Evolutionary conservation across 2,329 filamentous ascomycete species (phyloP).

Genomic region (Ophiostoma sp.): DNA sequence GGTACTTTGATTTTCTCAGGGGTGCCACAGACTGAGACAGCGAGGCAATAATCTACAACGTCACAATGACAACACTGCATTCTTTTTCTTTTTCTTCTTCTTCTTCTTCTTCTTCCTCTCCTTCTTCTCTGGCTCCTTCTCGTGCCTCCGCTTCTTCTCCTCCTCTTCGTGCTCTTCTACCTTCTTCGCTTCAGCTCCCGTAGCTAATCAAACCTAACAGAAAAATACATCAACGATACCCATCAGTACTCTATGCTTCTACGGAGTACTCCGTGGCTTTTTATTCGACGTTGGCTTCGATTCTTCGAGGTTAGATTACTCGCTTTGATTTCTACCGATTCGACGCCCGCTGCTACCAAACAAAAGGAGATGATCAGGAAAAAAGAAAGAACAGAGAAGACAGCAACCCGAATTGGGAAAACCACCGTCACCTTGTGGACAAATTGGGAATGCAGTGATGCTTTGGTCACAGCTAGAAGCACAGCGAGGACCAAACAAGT

Average conservation of each 20-base stretch:
- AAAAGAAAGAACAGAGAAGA: background rate
- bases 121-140: background rate
- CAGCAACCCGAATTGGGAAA: background rate
- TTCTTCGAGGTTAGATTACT: too few species aligned
- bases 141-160: background rate
- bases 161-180: background rate
- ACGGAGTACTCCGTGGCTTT: too few species aligned
- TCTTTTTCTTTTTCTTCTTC: background rate
- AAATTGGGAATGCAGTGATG: background rate
- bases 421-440: background rate
- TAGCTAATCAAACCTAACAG: too few species aligned
- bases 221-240: too few species aligned
- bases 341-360: too few species aligned
- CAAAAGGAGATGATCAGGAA: background rate
- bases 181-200: too few species aligned
- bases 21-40: background rate
- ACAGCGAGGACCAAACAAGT: background rate
- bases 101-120: background rate
- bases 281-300: too few species aligned
- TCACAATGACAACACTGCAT: slow-evolving; percentile 6
- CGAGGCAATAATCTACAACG: background rate
- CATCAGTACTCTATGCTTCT: too few species aligned
- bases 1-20: slow-evolving; percentile 8
- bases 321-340: too few species aligned
- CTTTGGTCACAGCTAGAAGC: background rate